Evolutionary conservation across 1,284 basidiomycete species (phyloP).

Genomic region (Neolentinus lepideus): DNA sequence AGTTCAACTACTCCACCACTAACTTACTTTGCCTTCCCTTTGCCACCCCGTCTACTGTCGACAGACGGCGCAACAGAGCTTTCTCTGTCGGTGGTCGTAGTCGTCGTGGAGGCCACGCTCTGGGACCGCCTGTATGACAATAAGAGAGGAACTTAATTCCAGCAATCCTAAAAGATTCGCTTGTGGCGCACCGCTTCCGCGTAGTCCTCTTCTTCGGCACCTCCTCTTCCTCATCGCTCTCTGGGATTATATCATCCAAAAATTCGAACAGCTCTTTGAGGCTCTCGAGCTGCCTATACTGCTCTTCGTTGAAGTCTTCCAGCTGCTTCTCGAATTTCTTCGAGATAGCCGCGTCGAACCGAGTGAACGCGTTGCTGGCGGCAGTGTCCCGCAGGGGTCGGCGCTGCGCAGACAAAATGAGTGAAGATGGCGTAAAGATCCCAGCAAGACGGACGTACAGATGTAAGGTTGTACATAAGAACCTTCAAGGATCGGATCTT

Average conservation of each 20-base stretch:
- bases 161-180: background rate
- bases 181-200: slow-evolving; percentile 21
- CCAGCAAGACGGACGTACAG: slow-evolving; percentile 34
- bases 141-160: too few species aligned
- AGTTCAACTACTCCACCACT: background rate
- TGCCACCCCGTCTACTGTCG: slow-evolving; percentile 16
- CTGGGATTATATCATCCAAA: slow-evolving; percentile 45
- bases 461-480: slow-evolving; percentile 49
- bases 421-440: background rate
- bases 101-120: slow-evolving; percentile 25
- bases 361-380: slow-evolving; percentile 63
- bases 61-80: slow-evolving; percentile 15
- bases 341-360: slow-evolving; percentile 54
- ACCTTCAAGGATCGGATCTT: slow-evolving; percentile 59
- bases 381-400: slow-evolving; percentile 65
- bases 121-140: slow-evolving; percentile 22
- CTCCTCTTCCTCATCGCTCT: slow-evolving; percentile 45
- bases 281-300: slow-evolving; percentile 52
- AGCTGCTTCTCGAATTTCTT: slow-evolving; percentile 56
- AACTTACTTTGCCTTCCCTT: slow-evolving; percentile 24
- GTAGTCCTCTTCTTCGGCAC: slow-evolving; percentile 31
- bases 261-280: slow-evolving; percentile 60
- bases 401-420: slow-evolving; percentile 36
- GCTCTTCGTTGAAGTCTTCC: slow-evolving; percentile 63
- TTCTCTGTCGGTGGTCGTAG: slow-evolving; percentile 20